Evolutionary conservation across 192 early-diverging fungal genomes (phyloP).

Genomic region (Ramicandelaber brevisporus): DNA sequence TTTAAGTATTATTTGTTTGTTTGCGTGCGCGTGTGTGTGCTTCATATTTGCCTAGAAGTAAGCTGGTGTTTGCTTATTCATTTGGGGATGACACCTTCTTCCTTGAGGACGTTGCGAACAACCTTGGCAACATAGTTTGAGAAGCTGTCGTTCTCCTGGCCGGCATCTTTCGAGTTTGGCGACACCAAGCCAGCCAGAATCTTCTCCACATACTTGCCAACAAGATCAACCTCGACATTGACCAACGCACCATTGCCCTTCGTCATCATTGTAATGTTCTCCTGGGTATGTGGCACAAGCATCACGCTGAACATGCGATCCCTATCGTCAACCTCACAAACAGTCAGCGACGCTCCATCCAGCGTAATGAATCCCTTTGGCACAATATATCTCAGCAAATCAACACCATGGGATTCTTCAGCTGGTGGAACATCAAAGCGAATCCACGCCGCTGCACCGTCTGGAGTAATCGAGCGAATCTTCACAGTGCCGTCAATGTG

Average conservation of each 20-base stretch:
- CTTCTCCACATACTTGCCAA: conserved; percentile 87
- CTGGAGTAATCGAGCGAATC: conserved; percentile 48
- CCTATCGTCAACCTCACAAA: conserved; percentile 58
- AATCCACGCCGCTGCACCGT: conserved; percentile 67
- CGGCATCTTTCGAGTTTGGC: neutral
- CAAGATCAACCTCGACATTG: conserved; percentile 94
- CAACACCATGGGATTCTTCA: no score
- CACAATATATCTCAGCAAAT: conserved; percentile 62
- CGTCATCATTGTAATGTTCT: conserved; percentile 47
- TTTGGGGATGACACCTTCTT: no score
- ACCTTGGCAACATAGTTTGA: conserved; percentile 12
- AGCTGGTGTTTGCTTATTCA: no score
- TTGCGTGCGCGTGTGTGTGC: no score
- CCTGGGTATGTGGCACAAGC: conserved; percentile 87
- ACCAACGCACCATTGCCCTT: conserved; percentile 47
- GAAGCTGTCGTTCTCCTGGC: conserved; percentile 2
- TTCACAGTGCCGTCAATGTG: conserved; percentile 75
- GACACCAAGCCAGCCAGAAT: conserved; percentile 30
- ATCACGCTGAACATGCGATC: conserved; percentile 67
- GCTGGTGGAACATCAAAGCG: conserved; percentile 29
- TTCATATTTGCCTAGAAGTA: no score
- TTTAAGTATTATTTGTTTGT: no score
- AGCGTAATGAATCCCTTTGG: conserved; percentile 88
- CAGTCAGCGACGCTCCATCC: conserved; percentile 88
- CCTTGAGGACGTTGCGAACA: no score